Percentiles rank a stretch among this genome's conserved stretches.
Conservation (phyloP, 768 basidiomycete species). For the Mycena belliarum region DNA sequence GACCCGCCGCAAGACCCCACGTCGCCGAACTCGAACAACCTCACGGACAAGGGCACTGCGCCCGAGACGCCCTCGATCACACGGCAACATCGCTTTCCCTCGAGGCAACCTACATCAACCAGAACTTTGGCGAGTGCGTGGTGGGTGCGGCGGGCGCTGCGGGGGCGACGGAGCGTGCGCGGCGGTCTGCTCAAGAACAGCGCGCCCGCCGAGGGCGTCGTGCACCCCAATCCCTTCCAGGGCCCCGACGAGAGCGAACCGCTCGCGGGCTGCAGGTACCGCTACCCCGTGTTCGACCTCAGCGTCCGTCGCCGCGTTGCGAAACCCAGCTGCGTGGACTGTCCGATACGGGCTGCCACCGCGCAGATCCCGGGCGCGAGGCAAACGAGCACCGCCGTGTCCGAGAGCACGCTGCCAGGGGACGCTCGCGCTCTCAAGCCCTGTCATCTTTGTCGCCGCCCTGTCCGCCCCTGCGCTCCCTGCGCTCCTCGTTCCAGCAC, state of each 20-base stretch:
- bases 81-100: conserved; percentile 90
- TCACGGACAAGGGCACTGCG: conserved; percentile 57
- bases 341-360: too few species aligned
- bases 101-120: conserved; percentile 98
- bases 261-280: conserved; percentile 93
- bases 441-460: too few species aligned
- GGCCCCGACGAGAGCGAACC: conserved; percentile 91
- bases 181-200: too few species aligned
- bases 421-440: too few species aligned
- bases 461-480: too few species aligned
- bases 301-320: too few species aligned
- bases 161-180: too few species aligned
- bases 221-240: conserved; percentile 95
- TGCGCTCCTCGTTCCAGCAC: too few species aligned
- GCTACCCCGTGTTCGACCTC: conserved; percentile 94
- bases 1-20: conserved; percentile 88
- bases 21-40: conserved; percentile 78
- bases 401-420: too few species aligned
- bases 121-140: conserved; percentile 95
- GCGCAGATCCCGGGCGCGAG: too few species aligned
- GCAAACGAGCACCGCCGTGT: too few species aligned
- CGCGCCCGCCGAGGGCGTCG: conserved; percentile 70
- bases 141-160: conserved; percentile 68
- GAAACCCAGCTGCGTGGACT: too few species aligned
- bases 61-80: conserved; percentile 83